A percentile compares a stretch with the other conserved stretches of the same genome.
phyloP scores from a whole-genome alignment of 441 rosid genomes.

The Dalechampia spathulata region DNA sequence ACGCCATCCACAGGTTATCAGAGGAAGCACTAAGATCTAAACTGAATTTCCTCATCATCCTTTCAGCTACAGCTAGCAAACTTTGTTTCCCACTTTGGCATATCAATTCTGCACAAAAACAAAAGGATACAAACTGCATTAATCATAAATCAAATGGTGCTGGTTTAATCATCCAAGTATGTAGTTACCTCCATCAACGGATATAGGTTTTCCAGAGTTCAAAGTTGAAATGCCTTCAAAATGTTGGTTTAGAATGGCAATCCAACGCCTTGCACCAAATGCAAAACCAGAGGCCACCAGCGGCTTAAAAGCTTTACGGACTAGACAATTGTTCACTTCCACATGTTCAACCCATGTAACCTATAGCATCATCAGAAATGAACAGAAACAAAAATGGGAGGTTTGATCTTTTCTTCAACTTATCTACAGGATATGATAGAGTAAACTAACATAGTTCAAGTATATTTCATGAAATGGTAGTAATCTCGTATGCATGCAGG shows the following conservation, averaged over 20 bases:
- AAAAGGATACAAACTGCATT: too few relatives aligned
- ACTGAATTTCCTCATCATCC: constrained; percentile 34
- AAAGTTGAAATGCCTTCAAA: constrained; percentile 24
- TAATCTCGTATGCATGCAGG: too few relatives aligned
- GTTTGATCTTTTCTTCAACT: neutral
- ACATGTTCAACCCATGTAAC: constrained; percentile 56
- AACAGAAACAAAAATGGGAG: too few relatives aligned
- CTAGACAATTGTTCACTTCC: constrained; percentile 29
- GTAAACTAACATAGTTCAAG: too few relatives aligned
- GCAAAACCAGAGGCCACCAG: constrained; percentile 35
- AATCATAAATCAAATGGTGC: too few relatives aligned
- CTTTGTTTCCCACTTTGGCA: constrained; percentile 24
- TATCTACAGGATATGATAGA: neutral
- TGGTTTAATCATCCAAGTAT: too few relatives aligned
- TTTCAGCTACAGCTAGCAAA: constrained; percentile 33
- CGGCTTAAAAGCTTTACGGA: constrained; percentile 23
- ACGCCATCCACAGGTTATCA: constrained; percentile 28
- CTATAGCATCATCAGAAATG: constrained; percentile 17
- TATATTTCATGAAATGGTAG: too few relatives aligned
- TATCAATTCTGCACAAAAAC: constrained; percentile 14
- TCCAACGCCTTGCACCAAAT: constrained; percentile 50
- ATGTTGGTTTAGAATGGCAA: constrained; percentile 21
- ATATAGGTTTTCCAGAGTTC: constrained; percentile 7
- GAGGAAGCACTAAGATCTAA: constrained; percentile 15
- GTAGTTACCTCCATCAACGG: constrained; percentile 18